Percentiles rank a stretch among this genome's conserved stretches.
Conservation (phyloP, 1,139 yeast species). For the Kodamaea alishanica region DNA sequence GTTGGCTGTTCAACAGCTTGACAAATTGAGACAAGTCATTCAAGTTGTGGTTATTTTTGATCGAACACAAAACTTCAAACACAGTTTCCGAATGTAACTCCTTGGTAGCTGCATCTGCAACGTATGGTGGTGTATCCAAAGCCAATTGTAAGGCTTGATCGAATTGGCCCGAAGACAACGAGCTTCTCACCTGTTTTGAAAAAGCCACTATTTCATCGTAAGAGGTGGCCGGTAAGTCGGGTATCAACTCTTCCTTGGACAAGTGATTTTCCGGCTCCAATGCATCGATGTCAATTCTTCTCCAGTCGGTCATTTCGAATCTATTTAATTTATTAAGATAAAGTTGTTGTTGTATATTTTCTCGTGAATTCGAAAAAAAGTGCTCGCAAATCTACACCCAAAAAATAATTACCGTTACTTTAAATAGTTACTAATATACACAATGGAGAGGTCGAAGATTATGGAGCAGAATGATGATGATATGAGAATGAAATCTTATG, state of each 20-base stretch:
- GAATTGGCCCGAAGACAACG: conserved; percentile 70
- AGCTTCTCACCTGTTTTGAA: conserved; percentile 56
- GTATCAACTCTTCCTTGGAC: conserved; percentile 60
- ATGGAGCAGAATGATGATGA: too few relatives aligned
- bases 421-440: too few relatives aligned
- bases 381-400: too few relatives aligned
- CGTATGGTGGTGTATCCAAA: conserved; percentile 78
- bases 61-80: conserved; percentile 69
- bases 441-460: too few relatives aligned
- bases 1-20: conserved; percentile 53
- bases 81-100: conserved; percentile 52
- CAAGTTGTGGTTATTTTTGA: conserved; percentile 52
- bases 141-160: conserved; percentile 61
- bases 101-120: conserved; percentile 59
- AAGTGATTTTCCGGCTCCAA: conserved; percentile 78
- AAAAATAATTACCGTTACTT: too few relatives aligned
- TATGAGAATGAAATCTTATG: too few relatives aligned
- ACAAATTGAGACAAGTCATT: conserved; percentile 65
- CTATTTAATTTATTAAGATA: too few relatives aligned
- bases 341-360: too few relatives aligned
- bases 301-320: conserved; percentile 33
- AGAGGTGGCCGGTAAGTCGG: conserved; percentile 39
- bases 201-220: conserved; percentile 53
- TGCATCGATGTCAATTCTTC: conserved; percentile 91
- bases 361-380: too few relatives aligned